Conservation (phyloP, 352 stramenopile genomes). For the Thraustochytrium striatum region DNA sequence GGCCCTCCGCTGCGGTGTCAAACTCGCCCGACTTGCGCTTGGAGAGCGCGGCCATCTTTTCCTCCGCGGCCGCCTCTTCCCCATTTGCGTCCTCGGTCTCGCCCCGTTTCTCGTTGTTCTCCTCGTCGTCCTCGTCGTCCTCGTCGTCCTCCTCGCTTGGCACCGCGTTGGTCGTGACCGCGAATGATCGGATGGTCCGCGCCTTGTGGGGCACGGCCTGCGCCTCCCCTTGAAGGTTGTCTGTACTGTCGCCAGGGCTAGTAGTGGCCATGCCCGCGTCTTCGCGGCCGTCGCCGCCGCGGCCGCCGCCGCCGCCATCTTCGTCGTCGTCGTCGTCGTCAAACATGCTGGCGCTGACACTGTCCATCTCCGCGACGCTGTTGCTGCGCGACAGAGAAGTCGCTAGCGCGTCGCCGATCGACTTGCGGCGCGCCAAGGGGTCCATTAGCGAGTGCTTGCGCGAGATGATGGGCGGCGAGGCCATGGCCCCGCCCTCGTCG, state of each 20-base stretch:
- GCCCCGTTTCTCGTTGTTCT: neutral
- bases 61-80: too few species aligned
- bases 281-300: neutral
- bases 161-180: neutral
- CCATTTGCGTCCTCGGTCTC: too few species aligned
- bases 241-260: too few species aligned
- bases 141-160: neutral
- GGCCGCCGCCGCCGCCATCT: neutral
- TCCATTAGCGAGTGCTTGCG: constrained; percentile 44
- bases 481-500: neutral
- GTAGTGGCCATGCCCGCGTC: too few species aligned
- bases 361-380: neutral
- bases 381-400: neutral
- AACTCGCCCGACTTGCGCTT: too few species aligned
- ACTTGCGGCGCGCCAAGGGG: neutral
- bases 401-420: neutral
- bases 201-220: too few species aligned
- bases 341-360: neutral
- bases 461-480: neutral
- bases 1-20: neutral
- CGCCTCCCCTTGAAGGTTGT: too few species aligned
- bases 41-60: too few species aligned
- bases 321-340: neutral
- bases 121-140: neutral
- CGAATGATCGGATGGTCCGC: too few species aligned